Conservation (phyloP, 2,329 filamentous ascomycete species). For the Fonsecaea multimorphosa region DNA sequence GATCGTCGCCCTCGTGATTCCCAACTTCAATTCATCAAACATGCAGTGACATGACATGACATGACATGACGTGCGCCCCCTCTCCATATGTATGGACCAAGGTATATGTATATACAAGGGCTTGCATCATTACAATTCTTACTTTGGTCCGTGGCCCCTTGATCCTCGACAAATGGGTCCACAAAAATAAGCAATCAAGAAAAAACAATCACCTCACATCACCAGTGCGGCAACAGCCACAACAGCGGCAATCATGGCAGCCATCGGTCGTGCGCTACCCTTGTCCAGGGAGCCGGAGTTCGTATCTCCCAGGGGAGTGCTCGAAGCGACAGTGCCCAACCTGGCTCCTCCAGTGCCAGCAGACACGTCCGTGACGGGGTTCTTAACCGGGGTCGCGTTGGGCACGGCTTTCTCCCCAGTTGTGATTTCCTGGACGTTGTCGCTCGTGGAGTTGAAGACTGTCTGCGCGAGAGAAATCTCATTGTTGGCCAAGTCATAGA, state of each 20-base stretch:
- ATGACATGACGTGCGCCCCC: background rate
- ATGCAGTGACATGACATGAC: background rate
- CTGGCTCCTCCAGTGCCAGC: conserved; percentile 32
- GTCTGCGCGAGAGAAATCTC: conserved; percentile 67
- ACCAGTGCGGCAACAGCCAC: conserved; percentile 19
- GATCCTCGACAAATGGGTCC: background rate
- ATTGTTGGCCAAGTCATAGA: conserved; percentile 66
- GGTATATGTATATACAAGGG: conserved; percentile 1
- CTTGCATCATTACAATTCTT: background rate
- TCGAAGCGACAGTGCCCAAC: conserved; percentile 28
- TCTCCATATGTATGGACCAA: background rate
- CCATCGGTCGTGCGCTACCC: conserved; percentile 12
- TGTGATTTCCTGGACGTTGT: conserved; percentile 61
- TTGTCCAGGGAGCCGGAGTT: conserved; percentile 17
- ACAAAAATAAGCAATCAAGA: background rate
- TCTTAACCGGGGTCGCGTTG: conserved; percentile 51
- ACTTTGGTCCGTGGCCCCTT: background rate
- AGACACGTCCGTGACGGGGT: conserved; percentile 35
- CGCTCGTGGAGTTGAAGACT: conserved; percentile 61
- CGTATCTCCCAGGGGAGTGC: conserved; percentile 8
- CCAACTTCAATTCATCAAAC: background rate
- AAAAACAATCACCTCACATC: background rate
- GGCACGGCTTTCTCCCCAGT: conserved; percentile 58
- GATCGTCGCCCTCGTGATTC: background rate
- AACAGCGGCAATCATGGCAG: conserved; percentile 13